Evolutionary conservation across 2,329 filamentous ascomycete species (phyloP).

Genomic region (Simplicillium aogashimaense): DNA sequence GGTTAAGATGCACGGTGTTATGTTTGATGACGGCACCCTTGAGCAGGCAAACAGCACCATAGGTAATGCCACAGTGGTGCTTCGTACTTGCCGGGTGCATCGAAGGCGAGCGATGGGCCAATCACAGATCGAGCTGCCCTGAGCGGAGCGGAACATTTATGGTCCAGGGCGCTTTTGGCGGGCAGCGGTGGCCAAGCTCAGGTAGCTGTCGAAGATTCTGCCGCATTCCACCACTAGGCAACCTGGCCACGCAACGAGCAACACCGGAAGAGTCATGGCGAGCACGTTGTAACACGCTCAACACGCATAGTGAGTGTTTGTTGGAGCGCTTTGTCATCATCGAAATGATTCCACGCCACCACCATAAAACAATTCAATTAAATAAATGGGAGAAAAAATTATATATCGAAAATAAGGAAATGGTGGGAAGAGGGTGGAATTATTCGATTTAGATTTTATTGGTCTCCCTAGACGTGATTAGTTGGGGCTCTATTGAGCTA

Average conservation of each 20-base stretch:
- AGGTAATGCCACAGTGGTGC: constrained; percentile 8
- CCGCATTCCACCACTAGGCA: constrained; percentile 15
- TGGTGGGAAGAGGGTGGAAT: no score
- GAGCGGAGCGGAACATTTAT: constrained; percentile 25
- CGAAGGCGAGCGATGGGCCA: constrained; percentile 15
- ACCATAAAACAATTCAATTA: no score
- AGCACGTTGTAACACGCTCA: no score
- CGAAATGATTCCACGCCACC: neutral
- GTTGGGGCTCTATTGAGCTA: no score
- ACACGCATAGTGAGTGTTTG: neutral
- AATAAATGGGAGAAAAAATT: no score
- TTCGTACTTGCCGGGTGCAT: constrained; percentile 4
- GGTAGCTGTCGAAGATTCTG: constrained; percentile 20
- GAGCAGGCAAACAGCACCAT: neutral
- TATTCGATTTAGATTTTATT: no score
- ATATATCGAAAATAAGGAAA: no score
- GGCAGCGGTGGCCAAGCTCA: constrained; percentile 6
- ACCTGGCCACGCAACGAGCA: constrained; percentile 7
- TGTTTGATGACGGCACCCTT: no score
- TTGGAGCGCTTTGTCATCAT: neutral
- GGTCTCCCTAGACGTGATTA: no score
- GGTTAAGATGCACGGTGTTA: no score
- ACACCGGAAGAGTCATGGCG: no score
- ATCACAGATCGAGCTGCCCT: constrained; percentile 20
- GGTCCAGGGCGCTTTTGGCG: constrained; percentile 12